phyloP scores from a whole-genome alignment of 257 asterid species.

The Scutellaria galericulata region DNA sequence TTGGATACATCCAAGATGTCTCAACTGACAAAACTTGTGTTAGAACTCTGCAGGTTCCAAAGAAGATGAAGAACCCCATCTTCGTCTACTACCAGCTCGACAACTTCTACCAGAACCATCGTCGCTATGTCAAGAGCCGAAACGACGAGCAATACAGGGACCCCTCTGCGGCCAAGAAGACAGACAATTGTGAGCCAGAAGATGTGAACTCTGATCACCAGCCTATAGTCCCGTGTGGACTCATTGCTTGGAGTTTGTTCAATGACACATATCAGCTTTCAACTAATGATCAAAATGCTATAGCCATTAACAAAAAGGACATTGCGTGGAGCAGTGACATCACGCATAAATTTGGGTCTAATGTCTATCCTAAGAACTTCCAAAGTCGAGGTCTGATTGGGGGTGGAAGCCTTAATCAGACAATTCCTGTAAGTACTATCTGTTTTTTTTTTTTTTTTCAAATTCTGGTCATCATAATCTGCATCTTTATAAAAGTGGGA shows the following conservation, averaged over 20 bases:
- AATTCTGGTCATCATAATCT: no score
- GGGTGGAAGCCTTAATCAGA: conserved; percentile 65
- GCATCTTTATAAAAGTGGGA: no score
- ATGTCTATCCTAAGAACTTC: conserved; percentile 77
- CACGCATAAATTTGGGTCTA: conserved; percentile 61
- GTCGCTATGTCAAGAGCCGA: conserved; percentile 90
- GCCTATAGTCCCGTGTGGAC: conserved; percentile 91
- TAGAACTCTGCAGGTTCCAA: conserved; percentile 64
- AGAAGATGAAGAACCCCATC: conserved; percentile 80
- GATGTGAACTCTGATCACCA: not conserved
- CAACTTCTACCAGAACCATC: conserved; percentile 87
- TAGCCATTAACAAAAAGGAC: conserved; percentile 64
- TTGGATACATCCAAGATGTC: conserved; percentile 54
- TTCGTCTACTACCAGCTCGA: conserved; percentile 82
- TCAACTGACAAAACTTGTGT: conserved; percentile 60
- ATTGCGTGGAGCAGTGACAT: conserved; percentile 86
- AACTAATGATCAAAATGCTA: conserved; percentile 30
- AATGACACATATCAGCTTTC: conserved; percentile 76
- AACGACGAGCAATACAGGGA: conserved; percentile 67
- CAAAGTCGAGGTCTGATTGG: conserved; percentile 67
- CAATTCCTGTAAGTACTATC: conserved; percentile 63
- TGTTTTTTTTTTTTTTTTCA: not conserved
- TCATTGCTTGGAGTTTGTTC: conserved; percentile 95
- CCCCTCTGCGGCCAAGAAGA: conserved; percentile 32
- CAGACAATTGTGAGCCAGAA: conserved; percentile 72